These are phyloP conservation scores for Quercus cerris DNA, from an alignment of 306 rosid species.

Conservation along the genomic window DNA sequence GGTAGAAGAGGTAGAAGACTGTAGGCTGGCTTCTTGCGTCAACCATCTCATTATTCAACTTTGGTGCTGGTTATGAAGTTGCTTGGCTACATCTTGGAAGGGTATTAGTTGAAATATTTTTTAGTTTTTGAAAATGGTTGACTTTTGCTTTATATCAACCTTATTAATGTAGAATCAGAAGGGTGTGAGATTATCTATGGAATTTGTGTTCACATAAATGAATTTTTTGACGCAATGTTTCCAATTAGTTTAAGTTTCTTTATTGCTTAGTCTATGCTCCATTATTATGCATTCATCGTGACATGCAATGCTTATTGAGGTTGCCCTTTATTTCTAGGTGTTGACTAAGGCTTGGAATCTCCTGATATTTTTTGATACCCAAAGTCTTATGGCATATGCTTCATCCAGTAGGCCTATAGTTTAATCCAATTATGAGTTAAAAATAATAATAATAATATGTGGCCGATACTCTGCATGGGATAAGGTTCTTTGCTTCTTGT, in stretches of 20 bases:
- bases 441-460: too few relatives aligned
- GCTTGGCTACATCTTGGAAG: background rate
- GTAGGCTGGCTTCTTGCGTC: background rate
- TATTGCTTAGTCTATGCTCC: background rate
- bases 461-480: too few relatives aligned
- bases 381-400: background rate
- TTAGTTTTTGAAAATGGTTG: background rate
- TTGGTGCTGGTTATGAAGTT: background rate
- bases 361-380: background rate
- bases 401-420: background rate
- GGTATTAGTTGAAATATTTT: background rate
- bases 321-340: background rate
- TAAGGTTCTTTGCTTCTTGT: background rate
- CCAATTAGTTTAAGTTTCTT: background rate
- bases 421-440: too few relatives aligned
- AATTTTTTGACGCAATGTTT: background rate
- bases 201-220: background rate
- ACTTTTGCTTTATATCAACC: background rate
- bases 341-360: too few relatives aligned
- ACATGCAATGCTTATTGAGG: background rate
- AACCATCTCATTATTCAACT: background rate
- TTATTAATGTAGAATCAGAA: background rate
- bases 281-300: background rate
- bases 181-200: background rate
- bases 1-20: slow-evolving; percentile 5